Evolutionary conservation across 768 basidiomycete species (phyloP).

Genomic region (Tylopilus balloui): DNA sequence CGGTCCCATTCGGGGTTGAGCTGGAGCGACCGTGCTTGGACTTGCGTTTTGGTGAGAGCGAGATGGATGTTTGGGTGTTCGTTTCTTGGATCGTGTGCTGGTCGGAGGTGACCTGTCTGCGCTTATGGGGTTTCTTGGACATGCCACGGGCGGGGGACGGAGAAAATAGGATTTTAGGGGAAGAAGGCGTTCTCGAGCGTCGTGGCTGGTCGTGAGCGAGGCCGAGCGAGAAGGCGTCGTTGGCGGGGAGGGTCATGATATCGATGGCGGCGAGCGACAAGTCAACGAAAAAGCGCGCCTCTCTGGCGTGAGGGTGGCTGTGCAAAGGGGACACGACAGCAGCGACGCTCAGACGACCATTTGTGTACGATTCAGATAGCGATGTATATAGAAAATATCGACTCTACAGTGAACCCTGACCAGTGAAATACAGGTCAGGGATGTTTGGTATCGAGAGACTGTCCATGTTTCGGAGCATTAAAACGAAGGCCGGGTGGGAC

Average conservation of each 20-base stretch:
- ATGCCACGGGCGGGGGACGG: slow-evolving; percentile 29
- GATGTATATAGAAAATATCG: slow-evolving; percentile 14
- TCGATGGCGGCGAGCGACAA: not conserved
- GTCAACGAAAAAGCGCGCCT: not conserved
- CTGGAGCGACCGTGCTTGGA: slow-evolving; percentile 5
- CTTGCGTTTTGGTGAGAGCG: slow-evolving; percentile 10
- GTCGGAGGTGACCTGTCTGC: slow-evolving; percentile 14
- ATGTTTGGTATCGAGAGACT: slow-evolving; percentile 59
- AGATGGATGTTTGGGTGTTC: not conserved
- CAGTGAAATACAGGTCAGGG: slow-evolving; percentile 27
- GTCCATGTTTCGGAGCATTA: slow-evolving; percentile 75
- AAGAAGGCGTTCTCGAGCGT: slow-evolving; percentile 26
- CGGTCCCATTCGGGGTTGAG: slow-evolving; percentile 2
- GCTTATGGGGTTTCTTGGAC: slow-evolving; percentile 33
- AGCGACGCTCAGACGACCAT: not conserved
- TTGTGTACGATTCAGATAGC: not conserved
- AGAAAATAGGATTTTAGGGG: slow-evolving; percentile 42
- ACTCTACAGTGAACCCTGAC: slow-evolving; percentile 33
- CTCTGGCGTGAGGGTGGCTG: slow-evolving; percentile 7
- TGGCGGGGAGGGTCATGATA: slow-evolving; percentile 33
- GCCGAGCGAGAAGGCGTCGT: slow-evolving; percentile 35
- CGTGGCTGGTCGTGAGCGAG: slow-evolving; percentile 34
- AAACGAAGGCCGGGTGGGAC: slow-evolving; percentile 69
- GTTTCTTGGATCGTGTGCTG: not conserved
- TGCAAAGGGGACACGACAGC: slow-evolving; percentile 1